Evolutionary conservation across 768 basidiomycete genomes (phyloP).

Genomic region (Heimioporus sp.): DNA sequence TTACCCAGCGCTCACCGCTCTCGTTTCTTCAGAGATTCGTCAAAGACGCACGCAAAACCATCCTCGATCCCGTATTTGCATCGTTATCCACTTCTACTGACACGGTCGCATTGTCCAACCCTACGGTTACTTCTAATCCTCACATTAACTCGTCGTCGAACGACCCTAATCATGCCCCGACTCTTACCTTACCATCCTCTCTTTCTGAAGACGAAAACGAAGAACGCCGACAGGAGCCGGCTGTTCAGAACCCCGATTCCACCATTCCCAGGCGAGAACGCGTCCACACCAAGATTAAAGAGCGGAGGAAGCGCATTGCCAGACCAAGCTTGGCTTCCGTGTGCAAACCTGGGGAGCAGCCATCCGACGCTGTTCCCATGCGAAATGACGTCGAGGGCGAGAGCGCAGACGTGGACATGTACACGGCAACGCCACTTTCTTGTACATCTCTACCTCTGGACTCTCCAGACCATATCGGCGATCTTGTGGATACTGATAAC

Average conservation of each 20-base stretch:
- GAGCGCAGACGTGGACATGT: conserved; percentile 58
- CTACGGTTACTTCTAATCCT: conserved; percentile 30
- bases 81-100: conserved; percentile 17
- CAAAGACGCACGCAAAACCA: conserved; percentile 45
- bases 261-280: conserved; percentile 34
- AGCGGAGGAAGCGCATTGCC: conserved; percentile 55
- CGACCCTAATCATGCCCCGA: conserved; percentile 18
- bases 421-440: conserved; percentile 30
- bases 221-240: conserved; percentile 4
- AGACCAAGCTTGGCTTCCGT: conserved; percentile 32
- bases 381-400: conserved; percentile 60
- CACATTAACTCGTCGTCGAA: conserved; percentile 21
- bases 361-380: conserved; percentile 46
- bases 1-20: conserved; percentile 41
- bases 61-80: conserved; percentile 46
- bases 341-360: conserved; percentile 27
- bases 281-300: conserved; percentile 51
- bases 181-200: conserved; percentile 22
- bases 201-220: conserved; percentile 36
- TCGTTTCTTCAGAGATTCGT: conserved; percentile 61
- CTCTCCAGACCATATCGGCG: conserved; percentile 3
- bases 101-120: conserved; percentile 15
- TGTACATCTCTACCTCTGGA: conserved; percentile 19
- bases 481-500: conserved; percentile 16
- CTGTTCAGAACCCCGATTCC: conserved; percentile 16